Conservation (phyloP, 805 yeast species). For the Spathaspora gorwiae region DNA sequence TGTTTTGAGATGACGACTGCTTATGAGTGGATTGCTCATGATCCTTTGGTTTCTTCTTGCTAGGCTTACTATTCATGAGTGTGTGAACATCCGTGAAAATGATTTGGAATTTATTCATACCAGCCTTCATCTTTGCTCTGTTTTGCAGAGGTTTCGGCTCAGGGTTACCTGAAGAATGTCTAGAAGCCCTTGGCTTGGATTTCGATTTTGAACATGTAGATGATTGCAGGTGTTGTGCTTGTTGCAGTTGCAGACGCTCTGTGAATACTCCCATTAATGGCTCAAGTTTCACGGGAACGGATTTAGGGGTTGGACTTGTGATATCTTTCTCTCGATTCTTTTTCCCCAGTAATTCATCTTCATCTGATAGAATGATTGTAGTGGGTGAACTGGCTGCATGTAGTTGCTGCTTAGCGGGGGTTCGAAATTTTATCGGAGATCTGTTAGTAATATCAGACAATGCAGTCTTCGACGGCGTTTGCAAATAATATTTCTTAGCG, state of each 20-base stretch:
- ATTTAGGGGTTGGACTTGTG: conserved; percentile 39
- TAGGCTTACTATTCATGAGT: conserved; percentile 17
- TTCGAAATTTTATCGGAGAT: conserved; percentile 17
- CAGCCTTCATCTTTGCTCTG: conserved; percentile 32
- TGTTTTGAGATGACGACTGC: neutral
- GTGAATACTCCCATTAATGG: conserved; percentile 39
- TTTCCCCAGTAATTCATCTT: conserved; percentile 1
- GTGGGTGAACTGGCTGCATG: conserved; percentile 36
- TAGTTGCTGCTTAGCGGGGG: conserved; percentile 31
- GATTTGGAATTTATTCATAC: conserved; percentile 44
- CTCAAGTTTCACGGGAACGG: conserved; percentile 13
- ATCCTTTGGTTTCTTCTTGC: conserved; percentile 7
- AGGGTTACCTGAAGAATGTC: neutral
- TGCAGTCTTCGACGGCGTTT: conserved; percentile 31
- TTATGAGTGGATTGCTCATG: neutral
- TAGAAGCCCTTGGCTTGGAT: neutral
- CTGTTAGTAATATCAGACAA: conserved; percentile 23
- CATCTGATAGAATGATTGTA: conserved; percentile 25
- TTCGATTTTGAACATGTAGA: conserved; percentile 8
- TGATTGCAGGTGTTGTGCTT: neutral
- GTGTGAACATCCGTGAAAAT: conserved; percentile 39
- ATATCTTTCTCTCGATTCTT: conserved; percentile 12
- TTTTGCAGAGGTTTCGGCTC: conserved; percentile 7
- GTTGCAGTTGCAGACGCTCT: conserved; percentile 11
- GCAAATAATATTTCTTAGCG: conserved; percentile 11